A percentile compares a stretch with the other conserved stretches of the same genome.
Conservation (phyloP, 495 filamentous ascomycete genomes). For the Penicillium steckii region DNA sequence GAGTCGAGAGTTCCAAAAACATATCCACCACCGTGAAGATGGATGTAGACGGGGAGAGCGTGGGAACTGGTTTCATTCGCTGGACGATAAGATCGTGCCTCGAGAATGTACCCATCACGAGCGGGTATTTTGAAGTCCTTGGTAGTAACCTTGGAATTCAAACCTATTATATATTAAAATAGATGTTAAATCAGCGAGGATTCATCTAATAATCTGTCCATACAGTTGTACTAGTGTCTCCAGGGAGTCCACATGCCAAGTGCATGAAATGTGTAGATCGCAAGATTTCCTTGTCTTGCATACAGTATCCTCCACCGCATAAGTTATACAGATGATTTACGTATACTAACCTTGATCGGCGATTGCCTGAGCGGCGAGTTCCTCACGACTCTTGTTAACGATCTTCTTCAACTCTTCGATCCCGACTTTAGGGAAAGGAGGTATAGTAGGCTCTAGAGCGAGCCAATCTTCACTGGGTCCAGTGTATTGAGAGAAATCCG, state of each 20-base stretch:
- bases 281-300: too few species aligned
- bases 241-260: too few species aligned
- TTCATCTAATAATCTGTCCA: too few species aligned
- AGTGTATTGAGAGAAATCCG: constrained; percentile 41
- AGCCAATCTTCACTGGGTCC: constrained; percentile 42
- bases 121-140: constrained; percentile 34
- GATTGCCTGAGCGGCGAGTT: constrained; percentile 27
- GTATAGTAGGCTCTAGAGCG: constrained; percentile 32
- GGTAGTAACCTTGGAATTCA: constrained; percentile 24
- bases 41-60: constrained; percentile 42
- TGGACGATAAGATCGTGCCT: constrained; percentile 45
- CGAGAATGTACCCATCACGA: constrained; percentile 40
- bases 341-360: constrained; percentile 23
- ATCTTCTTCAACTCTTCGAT: constrained; percentile 23
- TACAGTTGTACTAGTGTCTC: too few species aligned
- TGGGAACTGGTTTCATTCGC: constrained; percentile 16
- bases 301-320: not conserved
- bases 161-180: constrained; percentile 2
- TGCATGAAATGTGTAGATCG: too few species aligned
- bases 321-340: not conserved
- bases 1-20: constrained; percentile 44
- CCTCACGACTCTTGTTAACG: constrained; percentile 35
- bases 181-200: too few species aligned
- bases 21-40: constrained; percentile 53
- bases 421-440: constrained; percentile 17